Conservation (phyloP, 2,329 filamentous ascomycete genomes). For the Cladobotryum mycophilum region DNA sequence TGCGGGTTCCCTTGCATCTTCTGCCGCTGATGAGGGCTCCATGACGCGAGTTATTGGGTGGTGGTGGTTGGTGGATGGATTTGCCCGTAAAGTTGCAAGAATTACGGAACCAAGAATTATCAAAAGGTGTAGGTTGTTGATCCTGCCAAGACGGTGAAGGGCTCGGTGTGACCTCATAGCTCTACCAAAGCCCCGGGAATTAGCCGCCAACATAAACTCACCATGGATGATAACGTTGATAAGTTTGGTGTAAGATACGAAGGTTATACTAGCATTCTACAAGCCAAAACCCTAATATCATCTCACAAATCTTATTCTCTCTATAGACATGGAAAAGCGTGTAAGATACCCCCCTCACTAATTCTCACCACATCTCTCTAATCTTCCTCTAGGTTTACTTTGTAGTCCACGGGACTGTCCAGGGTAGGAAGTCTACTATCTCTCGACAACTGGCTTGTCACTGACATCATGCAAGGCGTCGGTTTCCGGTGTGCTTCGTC, state of each 20-base stretch:
- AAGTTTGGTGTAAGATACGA: too few species aligned
- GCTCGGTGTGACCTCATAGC: conserved; percentile 9
- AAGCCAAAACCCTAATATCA: too few species aligned
- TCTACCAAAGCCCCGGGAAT: background rate
- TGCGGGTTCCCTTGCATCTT: conserved; percentile 11
- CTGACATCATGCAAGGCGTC: conserved; percentile 41
- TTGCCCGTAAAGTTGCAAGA: background rate
- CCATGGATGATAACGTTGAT: background rate
- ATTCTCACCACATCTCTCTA: background rate
- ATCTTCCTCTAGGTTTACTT: conserved; percentile 47
- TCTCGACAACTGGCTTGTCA: conserved; percentile 1
- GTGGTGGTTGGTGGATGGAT: background rate
- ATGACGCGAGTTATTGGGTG: conserved; percentile 11
- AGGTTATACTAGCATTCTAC: too few species aligned
- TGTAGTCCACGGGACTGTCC: conserved; percentile 56
- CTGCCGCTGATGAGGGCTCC: conserved; percentile 16
- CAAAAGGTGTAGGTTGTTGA: background rate
- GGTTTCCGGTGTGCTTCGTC: conserved; percentile 41
- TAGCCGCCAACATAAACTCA: background rate
- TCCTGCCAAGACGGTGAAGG: background rate
- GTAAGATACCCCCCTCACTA: conserved; percentile 16
- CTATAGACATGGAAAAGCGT: conserved; percentile 26
- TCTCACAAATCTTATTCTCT: too few species aligned
- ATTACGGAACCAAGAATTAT: background rate
- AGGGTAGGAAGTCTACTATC: conserved; percentile 48